These are phyloP conservation scores for Macrocybe gigantea DNA, from an alignment of 768 basidiomycete genomes.

Conservation along the genomic window DNA sequence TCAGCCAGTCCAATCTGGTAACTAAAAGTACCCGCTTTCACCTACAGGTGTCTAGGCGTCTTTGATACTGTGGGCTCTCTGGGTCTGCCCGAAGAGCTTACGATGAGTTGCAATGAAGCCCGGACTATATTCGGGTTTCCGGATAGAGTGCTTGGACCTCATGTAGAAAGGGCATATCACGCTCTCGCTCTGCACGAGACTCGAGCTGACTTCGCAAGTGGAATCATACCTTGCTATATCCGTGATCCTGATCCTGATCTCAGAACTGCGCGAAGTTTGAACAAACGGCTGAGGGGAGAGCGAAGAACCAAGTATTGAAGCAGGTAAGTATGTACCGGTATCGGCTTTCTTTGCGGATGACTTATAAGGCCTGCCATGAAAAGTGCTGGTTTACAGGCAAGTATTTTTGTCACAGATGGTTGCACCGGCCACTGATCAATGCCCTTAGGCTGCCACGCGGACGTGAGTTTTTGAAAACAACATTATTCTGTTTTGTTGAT, in stretches of 20 bases:
- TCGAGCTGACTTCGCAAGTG: conserved; percentile 60
- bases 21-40: no score
- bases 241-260: background rate
- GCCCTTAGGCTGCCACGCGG: conserved; percentile 30
- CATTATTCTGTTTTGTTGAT: background rate
- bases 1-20: background rate
- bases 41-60: conserved; percentile 57
- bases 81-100: conserved; percentile 64
- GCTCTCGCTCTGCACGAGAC: conserved; percentile 66
- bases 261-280: conserved; percentile 61
- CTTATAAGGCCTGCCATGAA: background rate
- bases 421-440: background rate
- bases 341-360: background rate
- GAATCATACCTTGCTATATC: background rate
- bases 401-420: conserved; percentile 6
- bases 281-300: conserved; percentile 45
- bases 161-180: conserved; percentile 62
- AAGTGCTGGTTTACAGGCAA: conserved; percentile 72
- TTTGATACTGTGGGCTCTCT: conserved; percentile 77
- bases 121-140: conserved; percentile 60
- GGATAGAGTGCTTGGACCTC: conserved; percentile 52
- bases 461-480: conserved; percentile 20
- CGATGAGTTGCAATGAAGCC: conserved; percentile 34
- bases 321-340: conserved; percentile 36
- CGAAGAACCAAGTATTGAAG: conserved; percentile 52